A percentile compares a stretch with the other conserved stretches of the same genome.
phyloP scores from a whole-genome alignment of 140 eudicot species.

The Oenanthe javanica region DNA sequence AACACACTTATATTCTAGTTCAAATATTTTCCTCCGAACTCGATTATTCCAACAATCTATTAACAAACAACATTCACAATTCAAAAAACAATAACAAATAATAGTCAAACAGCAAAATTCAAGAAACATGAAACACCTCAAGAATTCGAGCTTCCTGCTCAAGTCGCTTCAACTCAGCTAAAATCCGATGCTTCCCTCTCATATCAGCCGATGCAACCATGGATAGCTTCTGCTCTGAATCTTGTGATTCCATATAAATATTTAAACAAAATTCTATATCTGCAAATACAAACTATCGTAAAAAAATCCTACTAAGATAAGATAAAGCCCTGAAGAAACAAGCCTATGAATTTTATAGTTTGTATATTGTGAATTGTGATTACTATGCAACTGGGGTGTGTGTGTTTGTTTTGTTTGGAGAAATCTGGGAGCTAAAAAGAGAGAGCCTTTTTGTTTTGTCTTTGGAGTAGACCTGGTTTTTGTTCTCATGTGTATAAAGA shows the following conservation, averaged over 20 bases:
- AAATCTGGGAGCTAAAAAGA: not conserved
- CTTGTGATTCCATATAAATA: conserved; percentile 25
- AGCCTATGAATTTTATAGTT: not conserved
- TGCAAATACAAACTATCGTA: not conserved
- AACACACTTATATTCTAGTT: too few relatives aligned
- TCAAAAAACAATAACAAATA: not conserved
- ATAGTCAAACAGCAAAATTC: conserved; percentile 7
- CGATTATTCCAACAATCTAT: not conserved
- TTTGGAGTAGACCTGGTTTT: not conserved
- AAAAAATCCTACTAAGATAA: not conserved
- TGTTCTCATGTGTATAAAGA: conserved; percentile 5
- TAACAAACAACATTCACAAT: not conserved
- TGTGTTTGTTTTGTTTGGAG: not conserved
- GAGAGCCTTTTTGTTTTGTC: not conserved
- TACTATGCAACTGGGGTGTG: too few relatives aligned
- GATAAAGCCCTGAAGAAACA: not conserved
- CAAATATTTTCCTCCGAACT: not conserved
- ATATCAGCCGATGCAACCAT: conserved; percentile 22
- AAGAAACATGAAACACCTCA: not conserved
- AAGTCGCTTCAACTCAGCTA: conserved; percentile 51
- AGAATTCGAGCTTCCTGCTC: conserved; percentile 40
- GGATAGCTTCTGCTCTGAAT: conserved; percentile 18
- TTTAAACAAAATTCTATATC: not conserved
- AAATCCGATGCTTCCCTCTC: conserved; percentile 53
- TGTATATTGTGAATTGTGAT: not conserved